phyloP scores from a whole-genome alignment of 2,329 filamentous ascomycete genomes.

The Calonectria henricotiae region DNA sequence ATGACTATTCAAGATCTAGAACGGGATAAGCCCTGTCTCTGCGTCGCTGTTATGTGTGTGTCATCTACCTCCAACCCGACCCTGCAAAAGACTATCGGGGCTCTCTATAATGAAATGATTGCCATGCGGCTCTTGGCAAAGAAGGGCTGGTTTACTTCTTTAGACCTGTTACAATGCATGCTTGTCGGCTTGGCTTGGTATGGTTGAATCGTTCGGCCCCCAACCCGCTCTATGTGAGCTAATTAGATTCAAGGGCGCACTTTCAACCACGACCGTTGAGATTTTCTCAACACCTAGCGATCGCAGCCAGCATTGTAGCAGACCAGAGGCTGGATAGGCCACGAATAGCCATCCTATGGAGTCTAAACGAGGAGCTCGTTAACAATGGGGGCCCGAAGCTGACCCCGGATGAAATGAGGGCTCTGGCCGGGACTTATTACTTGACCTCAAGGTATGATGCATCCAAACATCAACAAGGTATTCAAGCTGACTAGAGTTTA shows the following conservation, averaged over 20 bases:
- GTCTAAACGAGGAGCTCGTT: constrained; percentile 46
- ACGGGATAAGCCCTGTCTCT: constrained; percentile 49
- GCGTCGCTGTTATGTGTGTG: constrained; percentile 53
- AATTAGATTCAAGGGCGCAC: constrained; percentile 53
- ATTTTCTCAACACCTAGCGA: constrained; percentile 53
- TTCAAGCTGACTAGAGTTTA: constrained; percentile 10
- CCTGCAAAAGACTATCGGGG: constrained; percentile 50
- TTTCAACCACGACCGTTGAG: constrained; percentile 53
- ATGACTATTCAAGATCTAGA: constrained; percentile 44
- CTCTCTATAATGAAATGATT: constrained; percentile 53
- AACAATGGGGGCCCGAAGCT: constrained; percentile 42
- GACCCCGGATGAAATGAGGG: constrained; percentile 53
- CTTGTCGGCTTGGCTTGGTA: constrained; percentile 56
- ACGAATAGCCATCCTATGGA: constrained; percentile 52
- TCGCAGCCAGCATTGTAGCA: constrained; percentile 55
- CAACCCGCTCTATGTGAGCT: constrained; percentile 15
- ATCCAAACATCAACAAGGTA: neutral
- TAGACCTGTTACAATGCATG: constrained; percentile 55
- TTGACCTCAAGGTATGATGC: constrained; percentile 53
- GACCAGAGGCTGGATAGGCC: constrained; percentile 55
- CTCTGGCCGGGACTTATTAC: constrained; percentile 55
- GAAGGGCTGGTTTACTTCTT: constrained; percentile 48
- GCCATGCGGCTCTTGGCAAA: constrained; percentile 43
- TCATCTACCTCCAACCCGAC: constrained; percentile 44
- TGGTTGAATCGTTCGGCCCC: neutral